These are phyloP conservation scores for Claviceps sp. DNA, from an alignment of 2,329 filamentous ascomycete genomes.

Conservation along the genomic window DNA sequence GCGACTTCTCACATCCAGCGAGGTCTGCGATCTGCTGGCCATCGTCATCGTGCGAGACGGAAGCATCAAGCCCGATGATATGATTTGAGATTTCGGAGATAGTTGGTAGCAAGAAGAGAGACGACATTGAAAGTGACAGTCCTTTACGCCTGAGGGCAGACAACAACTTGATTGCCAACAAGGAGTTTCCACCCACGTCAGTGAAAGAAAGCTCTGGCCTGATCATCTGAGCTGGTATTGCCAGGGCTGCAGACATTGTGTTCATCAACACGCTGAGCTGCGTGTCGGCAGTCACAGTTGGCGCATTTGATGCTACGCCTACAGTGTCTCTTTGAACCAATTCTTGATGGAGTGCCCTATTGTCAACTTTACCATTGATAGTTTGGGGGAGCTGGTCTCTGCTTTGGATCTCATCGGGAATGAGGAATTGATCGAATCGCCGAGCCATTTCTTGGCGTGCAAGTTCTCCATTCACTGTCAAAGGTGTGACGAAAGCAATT, in stretches of 20 bases:
- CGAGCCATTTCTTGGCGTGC: background rate
- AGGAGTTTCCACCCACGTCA: background rate
- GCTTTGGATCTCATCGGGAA: background rate
- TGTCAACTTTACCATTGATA: background rate
- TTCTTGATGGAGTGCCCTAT: background rate
- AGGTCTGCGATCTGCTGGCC: background rate
- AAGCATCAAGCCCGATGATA: background rate
- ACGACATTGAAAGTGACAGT: background rate
- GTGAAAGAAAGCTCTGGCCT: background rate
- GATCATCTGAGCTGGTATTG: background rate
- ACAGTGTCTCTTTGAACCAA: background rate
- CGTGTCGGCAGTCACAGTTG: background rate
- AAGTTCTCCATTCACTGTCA: background rate
- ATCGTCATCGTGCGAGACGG: background rate
- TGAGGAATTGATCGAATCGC: background rate
- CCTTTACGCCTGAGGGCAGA: background rate
- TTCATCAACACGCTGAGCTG: background rate
- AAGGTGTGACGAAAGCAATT: slow-evolving; percentile 6
- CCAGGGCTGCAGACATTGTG: background rate
- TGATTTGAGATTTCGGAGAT: background rate
- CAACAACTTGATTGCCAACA: background rate
- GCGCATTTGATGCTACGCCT: background rate
- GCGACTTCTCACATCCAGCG: background rate
- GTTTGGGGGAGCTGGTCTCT: background rate
- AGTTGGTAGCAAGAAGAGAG: background rate